Evolutionary conservation across 139 green algal species (phyloP).

Genomic region (Chlamydomonas schloesseri): DNA sequence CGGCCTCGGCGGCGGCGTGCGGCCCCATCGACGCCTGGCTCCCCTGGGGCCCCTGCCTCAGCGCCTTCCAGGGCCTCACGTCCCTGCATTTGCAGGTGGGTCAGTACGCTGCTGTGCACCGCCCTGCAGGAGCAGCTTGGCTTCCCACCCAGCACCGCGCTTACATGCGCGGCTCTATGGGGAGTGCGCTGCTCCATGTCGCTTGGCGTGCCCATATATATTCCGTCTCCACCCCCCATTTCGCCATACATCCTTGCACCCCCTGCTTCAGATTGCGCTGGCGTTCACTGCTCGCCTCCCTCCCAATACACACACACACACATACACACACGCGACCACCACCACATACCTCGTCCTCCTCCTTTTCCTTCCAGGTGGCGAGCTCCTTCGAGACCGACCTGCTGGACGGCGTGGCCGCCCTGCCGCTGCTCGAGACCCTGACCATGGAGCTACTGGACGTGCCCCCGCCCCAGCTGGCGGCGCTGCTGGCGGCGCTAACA

Average conservation of each 20-base stretch:
- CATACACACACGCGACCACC: no score
- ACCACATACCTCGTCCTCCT: neutral
- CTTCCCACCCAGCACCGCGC: no score
- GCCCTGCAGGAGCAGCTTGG: no score
- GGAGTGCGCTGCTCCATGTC: no score
- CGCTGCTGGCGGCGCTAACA: neutral
- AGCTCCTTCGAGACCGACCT: slow-evolving; percentile 31
- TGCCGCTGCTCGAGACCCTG: neutral
- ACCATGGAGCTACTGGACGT: slow-evolving; percentile 39
- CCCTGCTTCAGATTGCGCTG: no score
- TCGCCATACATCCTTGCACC: no score
- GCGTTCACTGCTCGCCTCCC: no score
- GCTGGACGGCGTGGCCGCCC: slow-evolving; percentile 5
- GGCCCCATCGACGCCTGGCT: neutral
- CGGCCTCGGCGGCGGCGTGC: neutral
- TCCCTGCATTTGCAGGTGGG: slow-evolving; percentile 27
- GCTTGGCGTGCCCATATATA: no score
- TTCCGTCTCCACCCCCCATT: no score
- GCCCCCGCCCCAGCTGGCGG: slow-evolving; percentile 24
- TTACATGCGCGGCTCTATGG: no score
- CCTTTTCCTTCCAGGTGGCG: neutral
- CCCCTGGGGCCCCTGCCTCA: slow-evolving; percentile 1
- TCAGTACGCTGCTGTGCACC: neutral
- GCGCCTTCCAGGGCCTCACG: neutral
- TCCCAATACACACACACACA: no score